Percentiles rank a stretch among this genome's conserved stretches.
Conservation (phyloP, 2,329 filamentous ascomycete genomes). For the Emmonsiellopsis sp. region DNA sequence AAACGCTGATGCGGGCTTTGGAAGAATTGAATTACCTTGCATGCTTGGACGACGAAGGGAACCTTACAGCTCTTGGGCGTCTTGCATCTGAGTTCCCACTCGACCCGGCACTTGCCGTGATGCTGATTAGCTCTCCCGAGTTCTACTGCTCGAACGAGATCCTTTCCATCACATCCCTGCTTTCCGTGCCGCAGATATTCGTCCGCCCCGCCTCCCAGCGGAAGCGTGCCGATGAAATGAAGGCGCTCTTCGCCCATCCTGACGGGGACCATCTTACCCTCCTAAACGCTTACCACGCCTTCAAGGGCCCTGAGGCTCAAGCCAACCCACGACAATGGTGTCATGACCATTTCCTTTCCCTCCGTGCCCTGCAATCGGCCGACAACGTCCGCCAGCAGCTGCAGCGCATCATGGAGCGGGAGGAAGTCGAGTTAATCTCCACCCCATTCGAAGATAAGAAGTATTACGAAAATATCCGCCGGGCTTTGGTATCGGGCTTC, state of each 20-base stretch:
- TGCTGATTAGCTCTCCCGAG: slow-evolving; percentile 94
- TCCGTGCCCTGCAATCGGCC: slow-evolving; percentile 78
- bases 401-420: slow-evolving; percentile 92
- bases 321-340: slow-evolving; percentile 83
- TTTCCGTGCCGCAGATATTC: slow-evolving; percentile 92
- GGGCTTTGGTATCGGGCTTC: slow-evolving; percentile 85
- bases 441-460: slow-evolving; percentile 91
- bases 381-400: slow-evolving; percentile 91
- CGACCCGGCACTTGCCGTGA: slow-evolving; percentile 87
- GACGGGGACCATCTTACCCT: slow-evolving; percentile 95
- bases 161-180: slow-evolving; percentile 81
- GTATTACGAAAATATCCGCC: slow-evolving; percentile 95
- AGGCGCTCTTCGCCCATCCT: slow-evolving; percentile 79
- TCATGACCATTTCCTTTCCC: slow-evolving; percentile 89
- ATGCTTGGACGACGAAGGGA: slow-evolving; percentile 91
- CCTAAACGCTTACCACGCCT: slow-evolving; percentile 95
- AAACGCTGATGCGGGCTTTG: slow-evolving; percentile 94
- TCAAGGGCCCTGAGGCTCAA: slow-evolving; percentile 65
- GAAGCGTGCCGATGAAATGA: slow-evolving; percentile 96
- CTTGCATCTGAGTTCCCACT: slow-evolving; percentile 92
- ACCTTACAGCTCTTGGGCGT: slow-evolving; percentile 75
- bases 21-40: slow-evolving; percentile 97
- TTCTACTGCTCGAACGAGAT: slow-evolving; percentile 99
- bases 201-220: slow-evolving; percentile 75
- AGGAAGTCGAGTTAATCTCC: slow-evolving; percentile 74